Conservation (phyloP, 176 grass and related monocot species). For the Juncus effusus region DNA sequence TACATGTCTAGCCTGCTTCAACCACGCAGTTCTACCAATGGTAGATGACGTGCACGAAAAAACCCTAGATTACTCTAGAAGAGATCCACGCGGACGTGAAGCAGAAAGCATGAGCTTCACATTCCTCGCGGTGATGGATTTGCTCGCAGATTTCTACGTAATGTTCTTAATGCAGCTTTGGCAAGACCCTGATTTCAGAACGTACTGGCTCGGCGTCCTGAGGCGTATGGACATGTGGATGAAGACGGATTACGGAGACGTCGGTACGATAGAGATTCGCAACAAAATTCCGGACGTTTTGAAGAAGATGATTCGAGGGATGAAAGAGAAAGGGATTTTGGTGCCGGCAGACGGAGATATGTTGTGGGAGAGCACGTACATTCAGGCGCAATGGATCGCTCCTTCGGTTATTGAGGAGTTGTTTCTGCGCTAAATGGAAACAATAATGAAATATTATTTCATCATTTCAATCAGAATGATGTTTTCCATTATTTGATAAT, state of each 20-base stretch:
- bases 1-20: conserved; percentile 66
- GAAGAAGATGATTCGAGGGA: conserved; percentile 79
- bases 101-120: conserved; percentile 79
- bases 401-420: conserved; percentile 76
- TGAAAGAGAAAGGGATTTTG: conserved; percentile 79
- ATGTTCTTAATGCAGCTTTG: conserved; percentile 49
- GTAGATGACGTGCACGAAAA: conserved; percentile 90
- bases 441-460: no score
- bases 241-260: conserved; percentile 52
- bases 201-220: conserved; percentile 82
- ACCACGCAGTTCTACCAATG: conserved; percentile 83
- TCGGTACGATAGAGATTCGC: conserved; percentile 53
- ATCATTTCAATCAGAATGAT: no score
- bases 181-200: conserved; percentile 64
- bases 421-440: conserved; percentile 41
- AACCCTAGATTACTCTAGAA: conserved; percentile 81
- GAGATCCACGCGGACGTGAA: conserved; percentile 47
- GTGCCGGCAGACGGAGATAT: conserved; percentile 55
- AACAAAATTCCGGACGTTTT: conserved; percentile 55
- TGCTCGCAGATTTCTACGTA: conserved; percentile 66
- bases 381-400: conserved; percentile 93
- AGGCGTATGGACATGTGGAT: conserved; percentile 90
- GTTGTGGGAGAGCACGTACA: conserved; percentile 88
- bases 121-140: conserved; percentile 46
- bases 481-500: no score